A percentile compares a stretch with the other conserved stretches of the same genome.
These are phyloP conservation scores for Cenchrus fungigraminus DNA, from an alignment of 176 grass and related monocot genomes.

Conservation along the genomic window DNA sequence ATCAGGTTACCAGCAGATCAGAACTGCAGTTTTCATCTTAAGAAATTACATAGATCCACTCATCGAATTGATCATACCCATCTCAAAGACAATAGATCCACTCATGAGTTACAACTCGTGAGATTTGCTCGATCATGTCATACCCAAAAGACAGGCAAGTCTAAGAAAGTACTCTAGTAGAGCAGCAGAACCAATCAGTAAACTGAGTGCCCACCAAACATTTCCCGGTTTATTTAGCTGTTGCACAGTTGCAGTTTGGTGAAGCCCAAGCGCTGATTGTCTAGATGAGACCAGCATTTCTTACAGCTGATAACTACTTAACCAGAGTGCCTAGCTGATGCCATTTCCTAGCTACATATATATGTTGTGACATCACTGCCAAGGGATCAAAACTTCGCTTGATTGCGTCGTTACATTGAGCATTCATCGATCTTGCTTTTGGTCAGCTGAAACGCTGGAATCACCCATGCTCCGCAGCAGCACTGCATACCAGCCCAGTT, in stretches of 20 bases:
- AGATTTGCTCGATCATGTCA: background rate
- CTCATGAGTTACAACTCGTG: background rate
- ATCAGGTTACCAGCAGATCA: background rate
- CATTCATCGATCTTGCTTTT: constrained; percentile 81
- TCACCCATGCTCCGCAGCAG: constrained; percentile 82
- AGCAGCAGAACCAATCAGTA: background rate
- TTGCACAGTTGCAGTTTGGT: background rate
- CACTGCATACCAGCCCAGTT: constrained; percentile 91
- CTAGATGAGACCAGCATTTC: background rate
- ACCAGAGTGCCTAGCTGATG: constrained; percentile 5
- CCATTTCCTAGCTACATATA: constrained; percentile 1
- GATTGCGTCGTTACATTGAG: constrained; percentile 33
- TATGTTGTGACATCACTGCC: constrained; percentile 20
- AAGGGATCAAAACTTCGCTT: constrained; percentile 6
- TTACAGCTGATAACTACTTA: background rate
- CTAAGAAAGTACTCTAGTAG: background rate
- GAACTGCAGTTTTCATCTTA: background rate
- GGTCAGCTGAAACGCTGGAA: constrained; percentile 84
- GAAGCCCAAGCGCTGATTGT: background rate
- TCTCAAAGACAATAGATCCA: background rate
- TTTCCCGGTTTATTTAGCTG: background rate
- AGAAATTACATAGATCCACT: background rate
- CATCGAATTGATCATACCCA: background rate
- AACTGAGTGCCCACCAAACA: background rate
- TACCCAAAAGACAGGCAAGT: background rate